Percentiles rank a stretch among this genome's conserved stretches.
Evolutionary conservation across 179 eudicot genomes (phyloP).

Genomic region (Pouteria campechiana): DNA sequence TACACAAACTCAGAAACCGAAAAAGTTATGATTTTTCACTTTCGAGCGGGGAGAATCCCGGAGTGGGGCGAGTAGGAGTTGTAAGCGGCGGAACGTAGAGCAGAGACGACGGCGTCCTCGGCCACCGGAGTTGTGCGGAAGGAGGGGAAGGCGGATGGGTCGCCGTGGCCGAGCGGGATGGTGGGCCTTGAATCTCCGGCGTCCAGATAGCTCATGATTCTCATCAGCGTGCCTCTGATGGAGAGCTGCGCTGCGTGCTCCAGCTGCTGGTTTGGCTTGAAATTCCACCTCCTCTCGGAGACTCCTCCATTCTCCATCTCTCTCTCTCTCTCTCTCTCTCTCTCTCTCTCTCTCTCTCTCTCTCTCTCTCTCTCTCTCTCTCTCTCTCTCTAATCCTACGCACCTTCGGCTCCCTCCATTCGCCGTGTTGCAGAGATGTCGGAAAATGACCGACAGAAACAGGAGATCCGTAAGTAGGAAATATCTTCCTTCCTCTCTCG

Average conservation of each 20-base stretch:
- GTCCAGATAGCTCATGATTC: slow-evolving; percentile 7
- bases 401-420: too few species aligned
- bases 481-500: too few species aligned
- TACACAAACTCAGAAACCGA: too few species aligned
- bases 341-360: too few species aligned
- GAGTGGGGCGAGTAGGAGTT: slow-evolving; percentile 23
- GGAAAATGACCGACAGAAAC: too few species aligned
- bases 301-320: background rate
- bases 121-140: slow-evolving; percentile 32
- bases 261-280: slow-evolving; percentile 14
- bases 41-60: slow-evolving; percentile 32
- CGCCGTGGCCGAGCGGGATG: slow-evolving; percentile 37
- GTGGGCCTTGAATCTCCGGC: slow-evolving; percentile 7
- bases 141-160: slow-evolving; percentile 38
- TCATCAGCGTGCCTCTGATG: slow-evolving; percentile 16
- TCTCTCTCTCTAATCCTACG: too few species aligned
- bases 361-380: too few species aligned
- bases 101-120: slow-evolving; percentile 31
- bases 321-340: too few species aligned
- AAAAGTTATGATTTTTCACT: too few species aligned
- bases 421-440: too few species aligned
- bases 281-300: slow-evolving; percentile 16
- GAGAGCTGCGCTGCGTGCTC: slow-evolving; percentile 6
- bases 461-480: too few species aligned
- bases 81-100: slow-evolving; percentile 32